Evolutionary conservation across 2,329 filamentous ascomycete genomes (phyloP), one percentile per base, ranked within the genome.

Genomic region (Arthrocladium fulminans): DNA sequence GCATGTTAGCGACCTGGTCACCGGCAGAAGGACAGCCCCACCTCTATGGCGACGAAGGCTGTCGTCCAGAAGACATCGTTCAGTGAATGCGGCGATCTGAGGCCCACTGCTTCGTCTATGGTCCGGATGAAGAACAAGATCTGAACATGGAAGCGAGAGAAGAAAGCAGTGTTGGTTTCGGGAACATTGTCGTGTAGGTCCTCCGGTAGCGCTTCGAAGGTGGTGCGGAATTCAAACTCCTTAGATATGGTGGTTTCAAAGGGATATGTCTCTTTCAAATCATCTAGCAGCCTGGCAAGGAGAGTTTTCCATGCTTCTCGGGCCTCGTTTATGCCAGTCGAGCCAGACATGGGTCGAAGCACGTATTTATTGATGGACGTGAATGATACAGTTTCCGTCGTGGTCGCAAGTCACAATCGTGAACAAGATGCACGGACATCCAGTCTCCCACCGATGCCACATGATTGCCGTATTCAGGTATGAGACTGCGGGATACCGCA

Each of bases 11-110:
- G n/a, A n/a, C n/a, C n/a, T n/a, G n/a, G n/a, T n/a, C n/a, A n/a
- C n/a, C n/a, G n/a, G n/a, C n/a, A n/a, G n/a, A n/a, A n/a, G n/a
- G n/a, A n/a, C n/a, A n/a, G 9, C 8, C 22, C 9, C 8, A 37
- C 44, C 17, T 35, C 13, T 15, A 46, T n/a, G 2, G 34, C 44
- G 2, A 23, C 23, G 12, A 17, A 38, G 13, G 44, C 27, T 17
- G 19, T 15, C 4, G 27, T 24, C 44, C 44, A 46, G 22, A 46
- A 38, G 12, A 46, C 17, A 37, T 38, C 34, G 22, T n/a, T 37
- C 34, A 46, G 44, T 3, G 29, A 22, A 13, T 22, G 13, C 17
- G 44, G 44, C 3, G 44, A 17, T 15, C 27, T 24, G 8, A 46
- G 23, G 12, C 20, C 20, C 6, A 38, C 13, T 9, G 29, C 29